Conservation (phyloP, 1,284 basidiomycete species). For the Porogramme epimiltina region DNA sequence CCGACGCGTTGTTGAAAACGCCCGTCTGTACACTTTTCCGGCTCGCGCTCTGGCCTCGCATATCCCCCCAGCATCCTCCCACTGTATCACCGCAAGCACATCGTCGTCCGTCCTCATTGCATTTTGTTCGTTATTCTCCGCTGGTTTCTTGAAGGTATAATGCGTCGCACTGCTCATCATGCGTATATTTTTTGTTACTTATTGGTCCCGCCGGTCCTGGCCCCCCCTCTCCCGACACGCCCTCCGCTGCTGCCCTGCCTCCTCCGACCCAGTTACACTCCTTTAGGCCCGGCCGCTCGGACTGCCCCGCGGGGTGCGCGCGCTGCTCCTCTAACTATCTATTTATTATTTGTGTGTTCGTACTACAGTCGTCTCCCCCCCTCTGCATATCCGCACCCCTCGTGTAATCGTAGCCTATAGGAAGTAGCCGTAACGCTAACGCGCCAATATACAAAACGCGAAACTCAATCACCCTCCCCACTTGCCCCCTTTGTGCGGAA, state of each 20-base stretch:
- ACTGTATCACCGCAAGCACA: conserved; percentile 27
- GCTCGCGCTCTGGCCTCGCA: conserved; percentile 15
- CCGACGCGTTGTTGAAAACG: conserved; percentile 25
- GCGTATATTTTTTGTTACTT: conserved; percentile 29
- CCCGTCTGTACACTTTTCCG: conserved; percentile 22
- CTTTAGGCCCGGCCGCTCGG: conserved; percentile 19
- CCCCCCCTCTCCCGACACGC: conserved; percentile 1
- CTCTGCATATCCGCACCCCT: conserved; percentile 23
- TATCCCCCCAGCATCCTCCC: conserved; percentile 9
- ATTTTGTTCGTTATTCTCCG: conserved; percentile 20
- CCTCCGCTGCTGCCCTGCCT: not conserved
- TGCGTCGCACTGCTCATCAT: conserved; percentile 8
- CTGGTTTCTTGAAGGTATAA: conserved; percentile 28
- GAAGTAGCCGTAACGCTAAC: conserved; percentile 27
- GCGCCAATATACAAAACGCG: conserved; percentile 26
- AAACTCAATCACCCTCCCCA: conserved; percentile 4
- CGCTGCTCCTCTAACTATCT: conserved; percentile 20
- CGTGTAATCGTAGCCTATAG: conserved; percentile 31
- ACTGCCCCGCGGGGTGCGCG: conserved; percentile 13
- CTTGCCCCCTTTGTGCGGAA: not conserved
- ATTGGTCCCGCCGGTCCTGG: conserved; percentile 21
- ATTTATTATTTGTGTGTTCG: conserved; percentile 27
- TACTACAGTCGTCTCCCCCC: conserved; percentile 20
- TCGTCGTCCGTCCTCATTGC: conserved; percentile 11
- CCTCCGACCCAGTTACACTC: conserved; percentile 13